A percentile compares a stretch with the other conserved stretches of the same genome.
Evolutionary conservation across 257 asterid genomes (phyloP).

Genomic region (Eucommia ulmoides): DNA sequence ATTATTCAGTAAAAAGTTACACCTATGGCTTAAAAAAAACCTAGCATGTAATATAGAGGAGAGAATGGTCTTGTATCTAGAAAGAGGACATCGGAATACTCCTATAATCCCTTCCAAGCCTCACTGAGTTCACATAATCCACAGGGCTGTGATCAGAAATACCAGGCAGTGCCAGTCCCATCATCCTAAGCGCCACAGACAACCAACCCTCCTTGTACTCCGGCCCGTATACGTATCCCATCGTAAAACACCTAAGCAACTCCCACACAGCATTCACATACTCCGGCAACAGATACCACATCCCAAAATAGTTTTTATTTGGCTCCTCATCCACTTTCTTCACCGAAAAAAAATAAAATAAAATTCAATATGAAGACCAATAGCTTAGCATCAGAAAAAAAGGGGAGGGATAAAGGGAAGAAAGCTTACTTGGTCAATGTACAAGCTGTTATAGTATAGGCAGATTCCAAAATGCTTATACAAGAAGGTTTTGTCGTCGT

Average conservation of each 20-base stretch:
- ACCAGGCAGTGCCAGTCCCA: conserved; percentile 71
- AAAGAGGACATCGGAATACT: conserved; percentile 20
- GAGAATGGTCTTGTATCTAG: no score
- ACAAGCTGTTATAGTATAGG: conserved; percentile 69
- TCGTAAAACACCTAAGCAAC: conserved; percentile 45
- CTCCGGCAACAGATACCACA: conserved; percentile 47
- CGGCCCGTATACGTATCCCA: conserved; percentile 33
- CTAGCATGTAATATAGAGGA: no score
- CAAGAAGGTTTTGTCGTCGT: conserved; percentile 69
- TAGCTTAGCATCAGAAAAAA: no score
- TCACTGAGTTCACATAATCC: conserved; percentile 66
- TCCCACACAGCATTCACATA: conserved; percentile 72
- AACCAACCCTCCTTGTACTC: conserved; percentile 74
- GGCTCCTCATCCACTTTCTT: conserved; percentile 82
- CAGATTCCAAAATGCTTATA: conserved; percentile 83
- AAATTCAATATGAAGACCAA: no score
- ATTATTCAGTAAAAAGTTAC: no score
- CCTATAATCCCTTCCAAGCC: conserved; percentile 55
- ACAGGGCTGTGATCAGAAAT: conserved; percentile 80
- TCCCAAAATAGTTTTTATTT: conserved; percentile 62
- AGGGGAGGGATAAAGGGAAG: no score
- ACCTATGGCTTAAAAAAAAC: no score
- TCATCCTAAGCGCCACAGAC: conserved; percentile 38
- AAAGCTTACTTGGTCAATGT: conserved; percentile 43
- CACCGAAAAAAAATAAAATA: conserved; percentile 4